Evolutionary conservation across 495 filamentous ascomycete genomes (phyloP).

Genomic region (Ascobolus immersus): DNA sequence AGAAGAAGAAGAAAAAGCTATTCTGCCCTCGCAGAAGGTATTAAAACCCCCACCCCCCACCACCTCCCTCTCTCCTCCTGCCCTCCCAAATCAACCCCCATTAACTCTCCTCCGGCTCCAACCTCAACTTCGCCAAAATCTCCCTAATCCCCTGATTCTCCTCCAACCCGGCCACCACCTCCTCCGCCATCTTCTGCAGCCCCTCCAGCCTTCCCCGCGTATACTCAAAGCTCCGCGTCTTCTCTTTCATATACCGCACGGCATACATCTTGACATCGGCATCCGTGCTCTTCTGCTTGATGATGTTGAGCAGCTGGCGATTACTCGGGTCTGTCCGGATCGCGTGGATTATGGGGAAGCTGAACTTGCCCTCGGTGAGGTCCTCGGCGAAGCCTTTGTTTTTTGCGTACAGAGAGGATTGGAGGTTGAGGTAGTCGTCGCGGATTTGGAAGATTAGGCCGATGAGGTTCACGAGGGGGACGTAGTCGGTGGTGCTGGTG

Average conservation of each 20-base stretch:
- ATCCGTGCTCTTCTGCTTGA: slow-evolving; percentile 67
- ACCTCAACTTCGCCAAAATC: slow-evolving; percentile 11
- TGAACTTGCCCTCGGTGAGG: slow-evolving; percentile 93
- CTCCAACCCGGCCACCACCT: slow-evolving; percentile 38
- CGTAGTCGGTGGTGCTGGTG: slow-evolving; percentile 33
- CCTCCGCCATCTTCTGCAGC: slow-evolving; percentile 37
- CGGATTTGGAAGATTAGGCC: slow-evolving; percentile 90
- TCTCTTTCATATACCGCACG: slow-evolving; percentile 65
- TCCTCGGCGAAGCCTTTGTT: slow-evolving; percentile 95
- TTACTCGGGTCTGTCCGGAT: slow-evolving; percentile 61
- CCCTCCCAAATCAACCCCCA: not conserved
- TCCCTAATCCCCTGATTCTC: slow-evolving; percentile 9
- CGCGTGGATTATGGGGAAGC: slow-evolving; percentile 85
- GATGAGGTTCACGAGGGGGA: slow-evolving; percentile 67
- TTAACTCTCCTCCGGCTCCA: slow-evolving; percentile 6
- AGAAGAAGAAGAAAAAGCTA: not conserved
- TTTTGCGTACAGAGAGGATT: slow-evolving; percentile 40
- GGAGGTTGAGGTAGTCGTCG: slow-evolving; percentile 88
- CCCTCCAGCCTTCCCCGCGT: slow-evolving; percentile 42
- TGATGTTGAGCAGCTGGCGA: slow-evolving; percentile 65
- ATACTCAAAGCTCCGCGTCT: slow-evolving; percentile 70
- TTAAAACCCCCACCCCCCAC: too few species aligned
- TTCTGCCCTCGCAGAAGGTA: too few species aligned
- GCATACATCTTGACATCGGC: slow-evolving; percentile 80
- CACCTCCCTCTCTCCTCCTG: too few species aligned